Evolutionary conservation across 2,329 filamentous ascomycete species (phyloP), one percentile per base, ranked within the genome.

Genomic region (Fusarium austroafricanum): DNA sequence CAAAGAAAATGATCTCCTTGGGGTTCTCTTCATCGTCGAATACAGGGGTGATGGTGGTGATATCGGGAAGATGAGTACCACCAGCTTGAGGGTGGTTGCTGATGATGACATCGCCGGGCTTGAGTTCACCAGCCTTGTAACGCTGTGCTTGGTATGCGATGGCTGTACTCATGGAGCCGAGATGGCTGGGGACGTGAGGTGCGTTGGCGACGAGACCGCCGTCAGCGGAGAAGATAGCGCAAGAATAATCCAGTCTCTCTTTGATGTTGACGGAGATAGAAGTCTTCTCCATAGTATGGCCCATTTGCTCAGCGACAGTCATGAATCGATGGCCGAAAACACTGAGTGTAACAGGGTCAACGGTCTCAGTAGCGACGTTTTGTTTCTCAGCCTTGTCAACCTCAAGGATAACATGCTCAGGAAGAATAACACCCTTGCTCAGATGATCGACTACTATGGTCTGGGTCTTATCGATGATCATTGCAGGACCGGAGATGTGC

Each of bases 301-400:
- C 91, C 91, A 94, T 94, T 73, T 94, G 91, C 75, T 94, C 91
- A 1, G 91, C 91, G 56, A 94, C 92, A 2, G 89, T 89, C 91
- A 94, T 94, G 79, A 94, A 94, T 3, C 91, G 85, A 75, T 94
- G 90, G 0, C 89, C 90, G 71, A 94, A 94, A 49, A 94, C 90
- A 66, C 86, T 90, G 0, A 94, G 83, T 73, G 92, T 85, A 54
- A 93, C 90, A 0, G 91, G 91, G 72, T 93, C 89, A 0, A 93
- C 87, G 28, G 87, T 83, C 35, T 78, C 65, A 0, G 68, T 70
- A 0, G 53, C 51, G 0, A 74, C 60, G 1, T 49, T 67, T 14
- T 65, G 65, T 17, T 63, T 53, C 17, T 72, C 63, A 7, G 54
- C 54, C 43, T 74, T 71, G 18, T 65, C 58, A 6, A 75, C 53